Base-by-base conservation (phyloP, 306 rosid species). In the Cucurbita maxima region DNA sequence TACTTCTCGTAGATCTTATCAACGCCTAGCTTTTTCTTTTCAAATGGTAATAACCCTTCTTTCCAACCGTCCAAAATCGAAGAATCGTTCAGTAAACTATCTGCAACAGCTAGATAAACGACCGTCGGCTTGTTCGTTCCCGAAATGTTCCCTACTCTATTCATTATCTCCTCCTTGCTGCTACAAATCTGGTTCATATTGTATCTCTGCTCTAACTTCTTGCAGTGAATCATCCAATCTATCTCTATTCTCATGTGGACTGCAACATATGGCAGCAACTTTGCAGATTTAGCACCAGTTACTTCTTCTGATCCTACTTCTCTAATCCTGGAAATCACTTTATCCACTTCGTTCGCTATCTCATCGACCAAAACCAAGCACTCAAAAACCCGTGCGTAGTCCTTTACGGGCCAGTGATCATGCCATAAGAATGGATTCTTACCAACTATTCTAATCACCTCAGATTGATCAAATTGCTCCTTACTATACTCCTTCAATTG, bases 201-300 rank as follows among this genome's bases (percentile, higher is more conserved):
- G 74, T 67, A 71, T 79, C 95, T 83, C 69, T 80, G 88, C 86
- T 93, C 93, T 55, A 86, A 53, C 50, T 93, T 90, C 77, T 87
- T 87, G 74, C 98, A 93, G 55, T 93, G 98, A 62, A 93, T 90
- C 97, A 93, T 88, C 98, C 98, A 93, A 22, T 90, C 98, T 78
- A 88, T 86, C 71, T 93, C 98, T 63, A 93, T 82, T 82, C 98
- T 86, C 98, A 93, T 93, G 72, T 93, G 98, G 18, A 88, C 98
- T 10, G 98, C 92, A 16, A 87, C 82, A 74, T 78, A 93, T 34
- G 96, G 92, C 64, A 75, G 19, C 74, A 45, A 51, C 66, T 52
- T 45, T 38, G 53, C 7, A 15, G 61, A 52, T 68, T 20, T 22
- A 45, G 14, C 56, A 68, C 13, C 40, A 0, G 19, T 47, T 63